These are phyloP conservation scores for Pugionium dolabratum DNA, from an alignment of 345 rosid genomes.

Conservation along the genomic window DNA sequence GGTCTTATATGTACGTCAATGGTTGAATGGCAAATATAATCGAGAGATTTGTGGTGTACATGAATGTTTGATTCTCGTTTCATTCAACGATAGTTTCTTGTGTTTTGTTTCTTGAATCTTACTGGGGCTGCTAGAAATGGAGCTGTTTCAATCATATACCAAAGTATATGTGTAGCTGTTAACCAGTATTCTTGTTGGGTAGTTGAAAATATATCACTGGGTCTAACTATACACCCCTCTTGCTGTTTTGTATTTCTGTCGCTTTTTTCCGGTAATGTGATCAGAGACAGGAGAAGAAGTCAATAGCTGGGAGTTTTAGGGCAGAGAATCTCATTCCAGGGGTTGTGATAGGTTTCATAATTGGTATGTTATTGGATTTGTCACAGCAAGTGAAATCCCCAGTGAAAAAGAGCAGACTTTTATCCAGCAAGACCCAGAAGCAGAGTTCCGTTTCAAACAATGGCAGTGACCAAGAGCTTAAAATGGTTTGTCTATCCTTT, in stretches of 20 bases:
- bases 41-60: no score
- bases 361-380: constrained; percentile 76
- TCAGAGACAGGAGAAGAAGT: constrained; percentile 54
- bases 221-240: background rate
- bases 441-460: constrained; percentile 42
- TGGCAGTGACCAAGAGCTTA: constrained; percentile 64
- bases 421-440: constrained; percentile 56
- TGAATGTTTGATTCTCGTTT: no score
- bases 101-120: background rate
- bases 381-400: constrained; percentile 48
- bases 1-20: background rate
- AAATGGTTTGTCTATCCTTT: constrained; percentile 55
- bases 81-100: no score
- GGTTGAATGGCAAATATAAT: no score
- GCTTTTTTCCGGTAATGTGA: constrained; percentile 31
- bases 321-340: constrained; percentile 83
- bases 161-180: background rate
- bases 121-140: background rate
- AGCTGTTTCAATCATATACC: background rate
- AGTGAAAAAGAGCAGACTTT: constrained; percentile 57
- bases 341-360: constrained; percentile 76
- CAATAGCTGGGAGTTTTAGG: constrained; percentile 65
- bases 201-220: background rate
- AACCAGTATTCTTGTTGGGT: constrained; percentile 8
- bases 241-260: background rate